Conservation (phyloP, 2,329 filamentous ascomycete species). For the Beauveria scarabaeidicola region DNA sequence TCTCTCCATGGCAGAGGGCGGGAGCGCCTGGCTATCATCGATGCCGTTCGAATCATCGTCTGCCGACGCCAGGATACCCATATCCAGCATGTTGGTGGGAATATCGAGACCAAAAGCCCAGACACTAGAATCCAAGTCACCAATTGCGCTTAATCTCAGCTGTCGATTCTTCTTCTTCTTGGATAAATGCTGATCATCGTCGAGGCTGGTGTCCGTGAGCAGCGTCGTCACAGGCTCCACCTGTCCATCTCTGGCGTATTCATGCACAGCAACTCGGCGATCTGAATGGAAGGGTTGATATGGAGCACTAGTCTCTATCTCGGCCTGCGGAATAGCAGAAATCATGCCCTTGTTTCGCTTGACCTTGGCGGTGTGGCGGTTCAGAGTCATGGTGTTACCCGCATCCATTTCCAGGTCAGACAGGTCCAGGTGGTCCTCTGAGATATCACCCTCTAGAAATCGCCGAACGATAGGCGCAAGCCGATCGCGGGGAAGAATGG, state of each 20-base stretch:
- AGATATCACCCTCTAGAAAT: conserved; percentile 40
- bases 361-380: conserved; percentile 28
- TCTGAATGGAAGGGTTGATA: conserved; percentile 97
- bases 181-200: conserved; percentile 29
- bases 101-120: conserved; percentile 57
- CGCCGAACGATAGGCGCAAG: conserved; percentile 49
- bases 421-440: conserved; percentile 48
- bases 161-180: conserved; percentile 30
- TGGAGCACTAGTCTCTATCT: conserved; percentile 91
- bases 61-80: conserved; percentile 35
- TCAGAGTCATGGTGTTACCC: conserved; percentile 45
- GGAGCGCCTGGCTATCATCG: conserved; percentile 51
- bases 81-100: conserved; percentile 40
- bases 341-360: conserved; percentile 39
- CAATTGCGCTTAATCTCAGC: conserved; percentile 11
- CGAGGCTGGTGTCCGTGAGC: conserved; percentile 32
- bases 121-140: conserved; percentile 16
- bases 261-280: conserved; percentile 67
- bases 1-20: conserved; percentile 56
- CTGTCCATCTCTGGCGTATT: conserved; percentile 40
- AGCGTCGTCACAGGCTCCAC: conserved; percentile 30
- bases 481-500: conserved; percentile 50
- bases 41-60: conserved; percentile 45
- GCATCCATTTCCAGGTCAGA: conserved; percentile 44
- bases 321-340: conserved; percentile 64